Evolutionary conservation across 352 stramenopile genomes (phyloP).

Genomic region (Globisporangium irregulare): DNA sequence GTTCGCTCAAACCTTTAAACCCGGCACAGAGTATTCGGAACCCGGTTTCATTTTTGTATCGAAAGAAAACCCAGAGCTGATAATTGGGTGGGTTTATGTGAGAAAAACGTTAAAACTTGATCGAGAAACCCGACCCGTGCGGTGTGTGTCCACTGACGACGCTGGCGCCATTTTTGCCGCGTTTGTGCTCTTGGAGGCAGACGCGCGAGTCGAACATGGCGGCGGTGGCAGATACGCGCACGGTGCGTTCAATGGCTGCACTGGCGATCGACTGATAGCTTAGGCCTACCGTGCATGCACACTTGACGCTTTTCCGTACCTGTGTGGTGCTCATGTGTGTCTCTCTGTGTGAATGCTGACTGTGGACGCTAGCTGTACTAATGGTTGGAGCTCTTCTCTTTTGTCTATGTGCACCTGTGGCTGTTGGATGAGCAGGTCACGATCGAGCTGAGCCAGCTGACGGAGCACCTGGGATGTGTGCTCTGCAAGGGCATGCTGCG

Average conservation of each 20-base stretch:
- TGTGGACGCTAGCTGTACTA: not conserved
- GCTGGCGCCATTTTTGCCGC: not conserved
- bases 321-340: not conserved
- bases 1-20: not conserved
- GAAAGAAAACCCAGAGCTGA: not conserved
- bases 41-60: not conserved
- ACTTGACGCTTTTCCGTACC: not conserved
- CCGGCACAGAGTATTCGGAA: too few species aligned
- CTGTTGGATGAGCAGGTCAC: slow-evolving; percentile 31
- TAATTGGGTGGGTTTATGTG: not conserved
- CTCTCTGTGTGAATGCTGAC: not conserved
- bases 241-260: slow-evolving; percentile 15
- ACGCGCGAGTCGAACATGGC: slow-evolving; percentile 8
- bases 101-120: not conserved
- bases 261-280: not conserved
- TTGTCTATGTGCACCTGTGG: slow-evolving; percentile 8
- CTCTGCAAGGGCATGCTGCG: slow-evolving; percentile 67
- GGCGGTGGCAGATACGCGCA: slow-evolving; percentile 26
- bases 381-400: not conserved
- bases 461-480: slow-evolving; percentile 60
- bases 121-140: not conserved
- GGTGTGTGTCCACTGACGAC: not conserved
- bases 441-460: slow-evolving; percentile 49
- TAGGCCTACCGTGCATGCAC: not conserved
- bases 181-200: slow-evolving; percentile 5